Conservation (phyloP, 2,329 filamentous ascomycete genomes). For the Penicillium sp. region DNA sequence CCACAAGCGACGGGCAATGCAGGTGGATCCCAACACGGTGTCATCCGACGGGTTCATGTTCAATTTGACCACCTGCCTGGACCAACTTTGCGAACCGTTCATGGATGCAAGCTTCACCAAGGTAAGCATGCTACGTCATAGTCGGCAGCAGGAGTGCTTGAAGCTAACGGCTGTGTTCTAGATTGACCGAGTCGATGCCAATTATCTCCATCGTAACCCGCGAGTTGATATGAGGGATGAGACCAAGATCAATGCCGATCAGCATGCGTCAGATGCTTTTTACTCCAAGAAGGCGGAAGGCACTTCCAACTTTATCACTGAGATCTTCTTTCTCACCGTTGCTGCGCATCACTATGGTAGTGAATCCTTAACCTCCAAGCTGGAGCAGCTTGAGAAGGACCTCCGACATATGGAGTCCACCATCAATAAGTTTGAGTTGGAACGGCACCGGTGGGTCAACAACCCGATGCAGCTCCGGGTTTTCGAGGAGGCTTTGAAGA, state of each 20-base stretch:
- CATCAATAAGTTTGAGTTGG: constrained; percentile 62
- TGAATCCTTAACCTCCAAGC: constrained; percentile 70
- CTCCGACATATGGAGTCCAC: constrained; percentile 64
- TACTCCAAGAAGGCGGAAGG: constrained; percentile 62
- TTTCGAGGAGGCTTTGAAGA: constrained; percentile 64
- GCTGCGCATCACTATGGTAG: constrained; percentile 94
- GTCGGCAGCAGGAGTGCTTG: no score
- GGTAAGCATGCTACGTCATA: no score
- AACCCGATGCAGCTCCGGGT: constrained; percentile 58
- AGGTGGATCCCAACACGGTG: constrained; percentile 69
- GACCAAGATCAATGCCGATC: constrained; percentile 93
- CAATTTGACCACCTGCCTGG: constrained; percentile 77
- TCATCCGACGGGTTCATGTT: constrained; percentile 96
- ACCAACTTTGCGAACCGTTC: constrained; percentile 87
- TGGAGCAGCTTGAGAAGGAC: constrained; percentile 60
- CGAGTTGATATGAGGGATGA: constrained; percentile 81
- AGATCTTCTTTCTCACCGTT: constrained; percentile 90
- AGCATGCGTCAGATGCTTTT: constrained; percentile 74
- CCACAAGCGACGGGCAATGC: constrained; percentile 83
- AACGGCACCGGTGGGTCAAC: constrained; percentile 63
- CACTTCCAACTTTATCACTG: constrained; percentile 85
- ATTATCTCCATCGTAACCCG: constrained; percentile 74
- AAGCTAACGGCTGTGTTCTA: no score
- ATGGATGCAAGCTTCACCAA: constrained; percentile 95
- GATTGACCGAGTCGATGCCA: constrained; percentile 73